Conservation (phyloP, 352 stramenopile species). For the Phytophthora pluvialis region DNA sequence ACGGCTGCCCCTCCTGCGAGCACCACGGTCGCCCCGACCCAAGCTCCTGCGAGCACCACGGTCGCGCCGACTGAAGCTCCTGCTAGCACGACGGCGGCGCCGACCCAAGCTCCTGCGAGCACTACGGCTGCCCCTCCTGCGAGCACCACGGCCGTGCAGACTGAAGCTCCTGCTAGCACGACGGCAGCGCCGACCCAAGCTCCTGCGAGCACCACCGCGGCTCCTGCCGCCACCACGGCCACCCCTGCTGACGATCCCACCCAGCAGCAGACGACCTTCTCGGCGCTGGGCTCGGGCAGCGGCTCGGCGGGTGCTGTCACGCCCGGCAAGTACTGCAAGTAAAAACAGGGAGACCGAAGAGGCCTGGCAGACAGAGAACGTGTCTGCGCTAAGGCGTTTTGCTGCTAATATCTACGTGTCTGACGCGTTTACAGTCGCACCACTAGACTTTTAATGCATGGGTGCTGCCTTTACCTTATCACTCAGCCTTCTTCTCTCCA, state of each 20-base stretch:
- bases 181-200: not conserved
- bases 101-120: conserved; percentile 17
- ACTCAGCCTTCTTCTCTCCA: not conserved
- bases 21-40: conserved; percentile 7
- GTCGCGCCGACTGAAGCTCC: not conserved
- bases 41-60: not conserved
- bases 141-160: conserved; percentile 16
- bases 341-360: conserved; percentile 17
- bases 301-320: conserved; percentile 8
- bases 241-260: conserved; percentile 8
- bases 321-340: conserved; percentile 36
- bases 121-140: not conserved
- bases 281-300: conserved; percentile 21
- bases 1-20: conserved; percentile 1
- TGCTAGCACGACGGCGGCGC: not conserved
- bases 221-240: not conserved
- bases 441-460: conserved; percentile 21
- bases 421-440: conserved; percentile 11
- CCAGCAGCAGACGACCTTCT: conserved; percentile 25
- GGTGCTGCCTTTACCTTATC: conserved; percentile 14
- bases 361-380: conserved; percentile 1
- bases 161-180: not conserved
- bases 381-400: conserved; percentile 18
- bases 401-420: conserved; percentile 26
- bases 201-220: not conserved